Percentiles rank a stretch among this genome's conserved stretches.
phyloP scores from a whole-genome alignment of 345 rosid genomes.

The Punica granatum region DNA sequence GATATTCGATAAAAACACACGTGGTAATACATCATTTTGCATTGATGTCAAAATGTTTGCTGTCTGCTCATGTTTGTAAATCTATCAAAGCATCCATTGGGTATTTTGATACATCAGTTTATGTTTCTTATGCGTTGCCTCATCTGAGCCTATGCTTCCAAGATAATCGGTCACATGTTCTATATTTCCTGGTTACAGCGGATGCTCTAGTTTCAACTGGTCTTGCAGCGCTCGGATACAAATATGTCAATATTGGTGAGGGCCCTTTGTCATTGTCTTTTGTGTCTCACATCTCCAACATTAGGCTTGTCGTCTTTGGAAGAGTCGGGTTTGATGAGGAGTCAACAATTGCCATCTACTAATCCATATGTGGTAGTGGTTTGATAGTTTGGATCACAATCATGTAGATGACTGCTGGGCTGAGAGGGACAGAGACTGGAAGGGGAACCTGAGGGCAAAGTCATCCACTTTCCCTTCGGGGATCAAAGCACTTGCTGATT shows the following conservation, averaged over 20 bases:
- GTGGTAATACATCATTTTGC: too few relatives aligned
- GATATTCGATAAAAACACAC: too few relatives aligned
- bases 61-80: too few relatives aligned
- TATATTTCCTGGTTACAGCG: constrained; percentile 18
- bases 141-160: too few relatives aligned
- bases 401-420: constrained; percentile 51
- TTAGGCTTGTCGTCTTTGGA: background rate
- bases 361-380: background rate
- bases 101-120: too few relatives aligned
- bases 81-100: too few relatives aligned
- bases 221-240: constrained; percentile 40
- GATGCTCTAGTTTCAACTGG: constrained; percentile 54
- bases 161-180: background rate
- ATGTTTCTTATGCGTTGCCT: too few relatives aligned
- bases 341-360: background rate
- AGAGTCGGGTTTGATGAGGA: background rate
- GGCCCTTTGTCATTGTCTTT: background rate
- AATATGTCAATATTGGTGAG: constrained; percentile 51
- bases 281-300: background rate
- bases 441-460: constrained; percentile 31
- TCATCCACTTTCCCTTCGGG: constrained; percentile 43
- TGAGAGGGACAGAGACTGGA: constrained; percentile 31
- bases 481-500: constrained; percentile 46
- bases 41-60: too few relatives aligned
- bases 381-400: background rate